Conservation (phyloP, 768 basidiomycete genomes). For the Steccherinum ochraceum region DNA sequence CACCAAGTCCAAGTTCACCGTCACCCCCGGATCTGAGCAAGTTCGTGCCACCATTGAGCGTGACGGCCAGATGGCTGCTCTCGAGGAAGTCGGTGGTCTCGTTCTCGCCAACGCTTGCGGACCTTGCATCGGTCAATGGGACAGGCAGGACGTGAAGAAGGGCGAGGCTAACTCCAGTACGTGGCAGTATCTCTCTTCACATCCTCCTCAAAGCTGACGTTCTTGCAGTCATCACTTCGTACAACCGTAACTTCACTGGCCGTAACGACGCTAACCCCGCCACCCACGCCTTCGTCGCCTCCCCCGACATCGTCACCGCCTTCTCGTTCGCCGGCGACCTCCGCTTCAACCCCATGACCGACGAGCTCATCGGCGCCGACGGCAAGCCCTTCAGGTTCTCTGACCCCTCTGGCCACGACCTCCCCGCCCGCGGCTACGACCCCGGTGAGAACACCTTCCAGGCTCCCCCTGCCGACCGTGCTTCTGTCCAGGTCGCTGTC, state of each 20-base stretch:
- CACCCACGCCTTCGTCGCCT: constrained; percentile 94
- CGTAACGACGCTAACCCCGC: constrained; percentile 99
- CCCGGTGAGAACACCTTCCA: constrained; percentile 97
- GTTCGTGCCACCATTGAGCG: constrained; percentile 96
- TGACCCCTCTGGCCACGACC: constrained; percentile 86
- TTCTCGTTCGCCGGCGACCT: constrained; percentile 93
- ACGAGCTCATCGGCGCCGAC: constrained; percentile 79
- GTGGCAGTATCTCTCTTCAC: constrained; percentile 22
- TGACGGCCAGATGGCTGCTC: constrained; percentile 85
- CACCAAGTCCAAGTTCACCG: constrained; percentile 92
- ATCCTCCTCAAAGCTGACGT: background rate
- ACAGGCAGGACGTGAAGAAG: constrained; percentile 93
- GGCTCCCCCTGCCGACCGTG: constrained; percentile 82
- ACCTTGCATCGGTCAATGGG: constrained; percentile 99
- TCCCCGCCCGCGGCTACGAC: constrained; percentile 94
- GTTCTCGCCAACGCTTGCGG: constrained; percentile 99
- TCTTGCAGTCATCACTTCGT: constrained; percentile 85
- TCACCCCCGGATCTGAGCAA: constrained; percentile 98
- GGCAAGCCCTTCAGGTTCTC: constrained; percentile 98
- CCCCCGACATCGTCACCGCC: constrained; percentile 93
- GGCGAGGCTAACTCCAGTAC: constrained; percentile 92
- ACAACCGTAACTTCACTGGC: constrained; percentile 99
- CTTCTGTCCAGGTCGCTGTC: constrained; percentile 81
- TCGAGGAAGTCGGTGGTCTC: constrained; percentile 84
- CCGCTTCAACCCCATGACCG: constrained; percentile 94